Conservation (phyloP, 73 alveolate genomes). For the Blepharisma stoltei region DNA sequence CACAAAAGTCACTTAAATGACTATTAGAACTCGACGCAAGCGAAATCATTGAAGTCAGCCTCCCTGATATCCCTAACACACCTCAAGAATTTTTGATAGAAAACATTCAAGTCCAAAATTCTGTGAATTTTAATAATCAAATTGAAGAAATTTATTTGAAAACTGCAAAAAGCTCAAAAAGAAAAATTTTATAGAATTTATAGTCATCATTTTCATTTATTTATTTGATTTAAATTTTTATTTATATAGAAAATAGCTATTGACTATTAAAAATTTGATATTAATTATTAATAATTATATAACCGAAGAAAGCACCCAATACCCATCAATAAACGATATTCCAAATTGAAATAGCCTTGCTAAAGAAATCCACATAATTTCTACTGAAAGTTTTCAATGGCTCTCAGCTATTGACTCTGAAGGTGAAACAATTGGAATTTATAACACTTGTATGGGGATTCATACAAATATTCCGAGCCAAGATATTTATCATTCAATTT, state of each 20-base stretch:
- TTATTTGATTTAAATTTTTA: too few species aligned
- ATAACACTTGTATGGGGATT: conserved; percentile 4
- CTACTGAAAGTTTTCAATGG: conserved; percentile 23
- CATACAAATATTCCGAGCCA: background rate
- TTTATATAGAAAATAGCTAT: too few species aligned
- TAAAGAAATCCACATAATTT: conserved; percentile 5
- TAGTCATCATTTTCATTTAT: too few species aligned
- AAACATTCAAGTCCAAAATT: background rate
- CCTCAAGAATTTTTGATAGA: background rate
- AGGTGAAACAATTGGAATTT: background rate
- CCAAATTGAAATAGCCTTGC: background rate
- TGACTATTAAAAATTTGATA: too few species aligned
- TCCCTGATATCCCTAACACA: background rate
- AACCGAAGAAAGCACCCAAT: background rate
- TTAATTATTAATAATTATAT: too few species aligned
- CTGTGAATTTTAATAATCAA: background rate
- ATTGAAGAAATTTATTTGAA: conserved; percentile 2
- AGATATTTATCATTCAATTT: background rate
- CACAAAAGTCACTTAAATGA: conserved; percentile 8
- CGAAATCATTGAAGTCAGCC: background rate
- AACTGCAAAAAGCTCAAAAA: background rate
- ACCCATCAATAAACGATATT: background rate
- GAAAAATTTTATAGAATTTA: too few species aligned
- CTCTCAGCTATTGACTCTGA: background rate
- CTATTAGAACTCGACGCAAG: conserved; percentile 19